Base-by-base conservation (phyloP, 176 grass and related monocot species). In the Phyllostachys edulis region DNA sequence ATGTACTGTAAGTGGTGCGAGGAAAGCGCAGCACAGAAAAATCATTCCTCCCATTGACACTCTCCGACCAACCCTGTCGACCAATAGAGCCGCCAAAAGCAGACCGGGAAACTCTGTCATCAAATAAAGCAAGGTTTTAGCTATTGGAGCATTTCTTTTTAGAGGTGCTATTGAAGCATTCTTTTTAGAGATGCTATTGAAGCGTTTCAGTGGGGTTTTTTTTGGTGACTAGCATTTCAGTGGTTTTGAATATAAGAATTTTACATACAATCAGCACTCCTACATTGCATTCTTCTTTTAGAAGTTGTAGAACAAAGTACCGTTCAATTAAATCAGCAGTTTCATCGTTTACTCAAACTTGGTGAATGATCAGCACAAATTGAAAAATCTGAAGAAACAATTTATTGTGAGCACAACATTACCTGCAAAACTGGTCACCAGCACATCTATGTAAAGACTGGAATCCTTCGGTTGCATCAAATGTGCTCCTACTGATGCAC, bases 341-440 rank as follows among this genome's bases (percentile, higher is more conserved):
- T 66, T 41, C n/a, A 6, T 52, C 17, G 34, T 56, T 70, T 18
- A 69, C 36, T 60, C 21, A 66, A 75, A 40, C 15, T 54, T 74
- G 21, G 61, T 67, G 82, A 40, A 29, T 83, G 10, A 2, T 14
- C 18, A 84, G 24, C 14, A 44, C 47, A 67, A 82, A 51, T 17
- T 72, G 15, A 44, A 69, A 69, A 80, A 73, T 23, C 2, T 37
- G 6, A 44, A 61, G 24, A 15, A 34, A 85, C 45, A 81, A 87
- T 7, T 24, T 64, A 44, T 77, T 65, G 29, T 42, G 6, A 9
- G 9, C 39, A 54, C 5, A 57, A 36, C 18, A 29, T 6, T 84
- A 96, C 93, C 93, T 78, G 88, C 93, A 60, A 91, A 66, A 61
- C 84, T 96, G 46, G 88, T 91, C 44, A 96, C 63, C 67, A 95